Conservation (phyloP, 2,329 filamentous ascomycete species). For the Samsoniella hepiali region DNA sequence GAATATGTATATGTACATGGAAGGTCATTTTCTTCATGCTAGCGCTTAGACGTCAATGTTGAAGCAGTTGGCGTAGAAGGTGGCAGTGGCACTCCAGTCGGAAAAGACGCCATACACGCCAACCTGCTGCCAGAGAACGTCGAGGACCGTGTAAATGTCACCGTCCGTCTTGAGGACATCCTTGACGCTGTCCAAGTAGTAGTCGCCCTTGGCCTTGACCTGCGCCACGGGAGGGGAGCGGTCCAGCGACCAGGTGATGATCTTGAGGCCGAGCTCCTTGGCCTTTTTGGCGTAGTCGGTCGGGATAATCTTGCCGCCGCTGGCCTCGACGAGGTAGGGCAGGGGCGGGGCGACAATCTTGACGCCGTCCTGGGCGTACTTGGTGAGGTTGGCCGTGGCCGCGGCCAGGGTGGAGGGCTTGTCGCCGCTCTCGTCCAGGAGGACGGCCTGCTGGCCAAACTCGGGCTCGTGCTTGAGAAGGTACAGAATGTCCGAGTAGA, state of each 20-base stretch:
- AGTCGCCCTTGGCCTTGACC: constrained; percentile 41
- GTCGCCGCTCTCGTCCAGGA: constrained; percentile 62
- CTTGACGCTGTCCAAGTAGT: constrained; percentile 56
- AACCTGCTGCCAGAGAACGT: constrained; percentile 61
- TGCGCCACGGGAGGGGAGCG: constrained; percentile 58
- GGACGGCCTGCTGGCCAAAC: constrained; percentile 60
- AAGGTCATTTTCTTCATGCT: not conserved
- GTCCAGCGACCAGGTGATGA: constrained; percentile 68
- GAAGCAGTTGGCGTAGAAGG: constrained; percentile 71
- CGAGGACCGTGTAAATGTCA: constrained; percentile 62
- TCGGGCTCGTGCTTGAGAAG: constrained; percentile 61
- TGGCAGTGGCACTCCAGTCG: constrained; percentile 67
- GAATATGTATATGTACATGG: not conserved
- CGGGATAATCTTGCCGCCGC: constrained; percentile 55
- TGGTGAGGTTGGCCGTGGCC: constrained; percentile 55
- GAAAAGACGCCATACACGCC: constrained; percentile 61
- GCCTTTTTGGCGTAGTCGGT: constrained; percentile 60
- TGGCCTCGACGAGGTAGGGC: constrained; percentile 55
- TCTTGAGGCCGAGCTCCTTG: constrained; percentile 58
- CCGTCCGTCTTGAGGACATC: constrained; percentile 59
- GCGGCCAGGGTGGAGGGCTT: constrained; percentile 46
- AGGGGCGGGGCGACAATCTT: constrained; percentile 62
- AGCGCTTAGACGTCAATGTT: constrained; percentile 28
- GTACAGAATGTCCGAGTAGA: constrained; percentile 61
- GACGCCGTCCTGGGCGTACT: constrained; percentile 56